Evolutionary conservation across 305 asterid genomes (phyloP).

Genomic region (Fraxinus nigra): DNA sequence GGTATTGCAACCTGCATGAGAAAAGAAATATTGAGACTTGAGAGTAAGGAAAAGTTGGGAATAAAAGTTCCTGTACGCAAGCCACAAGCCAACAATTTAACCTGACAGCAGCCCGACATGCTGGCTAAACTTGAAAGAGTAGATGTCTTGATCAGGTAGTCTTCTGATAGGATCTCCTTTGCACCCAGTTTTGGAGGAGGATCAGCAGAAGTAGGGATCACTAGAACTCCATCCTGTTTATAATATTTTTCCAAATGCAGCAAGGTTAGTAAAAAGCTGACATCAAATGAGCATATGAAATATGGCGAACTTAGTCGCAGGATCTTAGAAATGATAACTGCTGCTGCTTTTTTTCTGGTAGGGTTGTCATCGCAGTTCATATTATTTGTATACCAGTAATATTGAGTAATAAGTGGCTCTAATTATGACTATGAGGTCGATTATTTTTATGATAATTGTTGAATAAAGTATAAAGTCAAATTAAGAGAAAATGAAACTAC

Average conservation of each 20-base stretch:
- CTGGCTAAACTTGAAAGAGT: slow-evolving; percentile 75
- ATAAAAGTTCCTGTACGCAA: neutral
- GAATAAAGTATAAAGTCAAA: neutral
- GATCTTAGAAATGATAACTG: neutral
- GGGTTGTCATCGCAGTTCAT: neutral
- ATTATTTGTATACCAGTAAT: neutral
- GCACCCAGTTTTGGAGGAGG: slow-evolving; percentile 85
- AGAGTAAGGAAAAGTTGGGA: slow-evolving; percentile 10
- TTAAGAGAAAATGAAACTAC: neutral
- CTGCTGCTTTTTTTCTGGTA: neutral
- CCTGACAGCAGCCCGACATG: slow-evolving; percentile 99
- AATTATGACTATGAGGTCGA: neutral
- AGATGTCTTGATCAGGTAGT: slow-evolving; percentile 51
- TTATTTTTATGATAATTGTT: neutral
- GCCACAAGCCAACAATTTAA: slow-evolving; percentile 29
- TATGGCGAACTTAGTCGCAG: neutral
- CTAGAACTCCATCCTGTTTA: slow-evolving; percentile 84
- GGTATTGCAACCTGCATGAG: slow-evolving; percentile 70
- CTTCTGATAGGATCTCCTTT: slow-evolving; percentile 63
- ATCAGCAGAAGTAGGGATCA: slow-evolving; percentile 70
- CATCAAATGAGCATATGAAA: slow-evolving; percentile 10
- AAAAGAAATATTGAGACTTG: neutral
- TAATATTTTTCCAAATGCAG: slow-evolving; percentile 20
- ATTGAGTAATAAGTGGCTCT: slow-evolving; percentile 1
- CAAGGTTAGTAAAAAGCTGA: slow-evolving; percentile 13